Conservation (phyloP, 441 rosid genomes). For the Cnidoscolus chayamansa region DNA sequence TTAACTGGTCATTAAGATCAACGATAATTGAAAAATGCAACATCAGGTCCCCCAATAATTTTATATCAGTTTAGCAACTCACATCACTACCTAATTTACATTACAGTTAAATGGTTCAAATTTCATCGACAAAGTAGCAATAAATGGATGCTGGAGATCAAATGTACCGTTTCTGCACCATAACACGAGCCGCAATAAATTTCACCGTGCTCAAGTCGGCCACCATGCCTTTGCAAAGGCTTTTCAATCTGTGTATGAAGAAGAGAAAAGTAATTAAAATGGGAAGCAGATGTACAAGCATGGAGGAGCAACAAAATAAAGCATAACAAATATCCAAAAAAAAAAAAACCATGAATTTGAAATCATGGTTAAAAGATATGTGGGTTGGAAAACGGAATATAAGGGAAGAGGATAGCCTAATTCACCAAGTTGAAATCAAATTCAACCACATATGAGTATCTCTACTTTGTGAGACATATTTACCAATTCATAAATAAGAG, state of each 20-base stretch:
- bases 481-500: background rate
- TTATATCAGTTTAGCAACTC: background rate
- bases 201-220: constrained; percentile 81
- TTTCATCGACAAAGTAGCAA: background rate
- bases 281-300: background rate
- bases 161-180: constrained; percentile 75
- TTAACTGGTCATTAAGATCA: background rate
- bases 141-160: constrained; percentile 10
- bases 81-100: background rate
- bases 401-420: background rate
- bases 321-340: background rate
- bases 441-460: background rate
- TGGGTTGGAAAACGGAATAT: background rate
- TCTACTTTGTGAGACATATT: background rate
- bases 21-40: background rate
- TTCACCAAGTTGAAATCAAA: background rate
- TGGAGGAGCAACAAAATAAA: background rate
- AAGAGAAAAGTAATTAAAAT: background rate
- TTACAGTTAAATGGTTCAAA: background rate
- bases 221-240: constrained; percentile 93
- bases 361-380: background rate
- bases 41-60: background rate
- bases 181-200: constrained; percentile 90
- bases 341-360: background rate
- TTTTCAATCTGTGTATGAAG: constrained; percentile 67